Evolutionary conservation across 768 basidiomycete species (phyloP), one percentile per base, ranked within the genome.

Genomic region (Auricularia cornea): DNA sequence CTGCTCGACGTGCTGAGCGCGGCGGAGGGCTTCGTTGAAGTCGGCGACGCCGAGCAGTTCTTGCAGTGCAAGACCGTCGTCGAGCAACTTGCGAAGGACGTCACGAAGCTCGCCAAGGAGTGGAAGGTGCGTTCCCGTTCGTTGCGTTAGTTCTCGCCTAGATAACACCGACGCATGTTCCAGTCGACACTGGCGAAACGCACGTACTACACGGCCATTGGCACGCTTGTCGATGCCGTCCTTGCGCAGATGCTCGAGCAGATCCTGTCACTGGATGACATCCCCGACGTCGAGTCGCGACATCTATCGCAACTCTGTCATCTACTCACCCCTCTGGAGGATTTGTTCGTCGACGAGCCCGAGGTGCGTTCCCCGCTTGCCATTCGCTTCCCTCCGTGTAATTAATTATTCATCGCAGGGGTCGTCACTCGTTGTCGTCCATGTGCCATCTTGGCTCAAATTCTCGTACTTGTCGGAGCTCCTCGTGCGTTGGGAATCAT

Each of bases 371-470:
- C 20, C 60, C 29, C 57, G 30, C 8, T 32, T 14, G n/a, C 26
- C 26, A 20, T 23, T 8, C 29, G 51, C 23, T 23, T 59, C 18
- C 33, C n/a, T 26, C 26, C 30, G 61, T 18, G n/a, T n/a, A n/a
- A n/a, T 23, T 59, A 2, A 28, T 62, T 35, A 40, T 62, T 33
- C 41, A 32, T 16, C 33, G 59, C 52, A 35, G 26, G 23, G 56
- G 35, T 64, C 87, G 23, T 88, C 91, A 0, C 85, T 89, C 59
- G 86, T 92, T 6, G 89, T 88, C 1, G 86, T 85, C 0, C 92
- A 92, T 66, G 91, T 95, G n/a, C 89, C 92, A 1, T 87, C 85
- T 14, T 98, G 95, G 95, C 79, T 97, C 68, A 96, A 96, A 73
- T 96, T 92, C 73, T 93, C 90, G 23, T 98, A 98, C 73, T 80